Base-by-base conservation (phyloP, 768 basidiomycete species). In the Boletellus emodensis region DNA sequence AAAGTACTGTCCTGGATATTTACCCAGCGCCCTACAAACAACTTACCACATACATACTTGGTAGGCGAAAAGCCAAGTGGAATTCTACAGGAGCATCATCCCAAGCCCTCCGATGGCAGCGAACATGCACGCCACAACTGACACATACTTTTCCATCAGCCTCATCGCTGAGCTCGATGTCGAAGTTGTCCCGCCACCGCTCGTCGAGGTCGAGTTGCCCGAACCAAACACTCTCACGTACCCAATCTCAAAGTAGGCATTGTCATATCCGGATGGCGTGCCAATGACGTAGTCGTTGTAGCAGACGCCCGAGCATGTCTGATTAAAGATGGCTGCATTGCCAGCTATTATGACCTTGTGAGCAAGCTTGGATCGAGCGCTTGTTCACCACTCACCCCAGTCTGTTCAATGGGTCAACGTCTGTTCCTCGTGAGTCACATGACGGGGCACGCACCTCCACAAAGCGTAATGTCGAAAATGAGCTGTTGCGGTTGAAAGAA, bases 391-490 rank as follows among this genome's bases (percentile, higher is more conserved):
- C 53, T 61, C 67, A 68, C 66, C 69, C 42, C 55, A 70, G 40
- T 65, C 79, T 66, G 26, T 46, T 15, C 13, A 39, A 24, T 11
- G 11, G 30, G 8, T 30, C 30, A 30, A 10, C 30, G 28, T 54
- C 45, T 64, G 58, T 37, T 54, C 56, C 30, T 20, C 57, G n/a
- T 6, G 10, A 35, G 20, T 15, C 58, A 56, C 46, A 64, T 44
- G 32, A 46, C 24, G 51, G 28, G 36, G 40, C 42, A 76, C 76
- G 54, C 34, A 75, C 75, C 75, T 62, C 83, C 84, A 46, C 85
- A 86, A 6, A 85, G 75, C 1, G 87, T 86, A 50, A 89, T 89
- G 60, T 86, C 83, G 49, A 90, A 80, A 15, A 88, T 82, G 38
- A 90, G 73, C 50, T 79, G 73, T 59, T 89, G 86, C 0, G 81